These are phyloP conservation scores for Sporopachydermia quercuum DNA, from an alignment of 805 yeast genomes.

Conservation along the genomic window DNA sequence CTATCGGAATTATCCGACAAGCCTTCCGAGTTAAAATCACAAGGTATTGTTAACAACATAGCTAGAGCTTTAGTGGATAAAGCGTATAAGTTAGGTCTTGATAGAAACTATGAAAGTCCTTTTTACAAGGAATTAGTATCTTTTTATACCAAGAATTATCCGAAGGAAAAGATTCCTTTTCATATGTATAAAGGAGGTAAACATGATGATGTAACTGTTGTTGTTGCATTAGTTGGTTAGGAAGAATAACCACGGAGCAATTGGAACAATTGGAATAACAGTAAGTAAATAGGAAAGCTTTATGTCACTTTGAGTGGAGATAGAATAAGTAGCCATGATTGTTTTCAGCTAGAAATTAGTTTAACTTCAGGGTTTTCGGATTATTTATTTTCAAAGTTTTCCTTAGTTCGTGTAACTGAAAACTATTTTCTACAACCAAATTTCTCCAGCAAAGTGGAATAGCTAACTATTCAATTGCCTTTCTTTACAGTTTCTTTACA, in stretches of 20 bases:
- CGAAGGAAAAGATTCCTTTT: slow-evolving; percentile 41
- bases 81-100: slow-evolving; percentile 57
- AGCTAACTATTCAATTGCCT: too few relatives aligned
- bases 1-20: slow-evolving; percentile 12
- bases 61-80: slow-evolving; percentile 44
- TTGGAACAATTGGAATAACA: background rate
- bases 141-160: background rate
- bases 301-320: too few relatives aligned
- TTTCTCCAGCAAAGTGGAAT: too few relatives aligned
- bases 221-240: slow-evolving; percentile 45
- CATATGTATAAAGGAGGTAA: slow-evolving; percentile 78
- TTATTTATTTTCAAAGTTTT: too few relatives aligned
- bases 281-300: background rate
- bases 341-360: too few relatives aligned
- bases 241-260: slow-evolving; percentile 4
- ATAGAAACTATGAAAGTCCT: slow-evolving; percentile 64
- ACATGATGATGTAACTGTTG: slow-evolving; percentile 85
- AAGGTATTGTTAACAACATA: slow-evolving; percentile 29
- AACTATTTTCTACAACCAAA: too few relatives aligned
- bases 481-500: too few relatives aligned
- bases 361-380: too few relatives aligned
- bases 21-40: slow-evolving; percentile 9
- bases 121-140: slow-evolving; percentile 56
- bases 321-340: too few relatives aligned
- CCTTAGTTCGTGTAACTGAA: too few relatives aligned